Evolutionary conservation across 108 stramenopile genomes (phyloP).

Genomic region (Nitzschia sp.): DNA sequence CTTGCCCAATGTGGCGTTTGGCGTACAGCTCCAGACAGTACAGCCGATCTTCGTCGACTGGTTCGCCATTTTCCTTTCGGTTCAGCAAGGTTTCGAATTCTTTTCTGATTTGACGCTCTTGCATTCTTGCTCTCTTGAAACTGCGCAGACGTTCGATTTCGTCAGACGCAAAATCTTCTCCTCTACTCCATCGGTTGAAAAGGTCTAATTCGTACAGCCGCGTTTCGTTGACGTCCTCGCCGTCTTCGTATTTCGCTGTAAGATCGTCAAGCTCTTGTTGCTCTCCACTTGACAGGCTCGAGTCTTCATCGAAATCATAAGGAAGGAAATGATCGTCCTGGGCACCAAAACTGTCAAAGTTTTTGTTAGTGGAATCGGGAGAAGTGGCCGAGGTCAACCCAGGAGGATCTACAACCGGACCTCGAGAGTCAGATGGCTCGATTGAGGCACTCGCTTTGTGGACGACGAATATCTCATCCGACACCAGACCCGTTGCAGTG

Average conservation of each 20-base stretch:
- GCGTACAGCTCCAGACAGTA: background rate
- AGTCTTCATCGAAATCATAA: background rate
- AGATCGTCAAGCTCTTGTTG: conserved; percentile 17
- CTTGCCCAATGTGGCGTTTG: background rate
- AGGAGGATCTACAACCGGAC: too few relatives aligned
- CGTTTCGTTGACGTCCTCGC: conserved; percentile 12
- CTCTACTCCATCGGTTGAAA: conserved; percentile 17
- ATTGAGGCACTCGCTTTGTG: too few relatives aligned
- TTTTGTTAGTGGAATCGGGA: too few relatives aligned
- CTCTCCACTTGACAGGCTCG: conserved; percentile 14
- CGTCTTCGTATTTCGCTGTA: conserved; percentile 11
- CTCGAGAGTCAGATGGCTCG: too few relatives aligned
- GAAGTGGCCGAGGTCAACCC: too few relatives aligned
- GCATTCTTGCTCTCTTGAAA: background rate
- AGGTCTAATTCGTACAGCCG: conserved; percentile 21
- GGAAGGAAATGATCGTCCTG: too few relatives aligned
- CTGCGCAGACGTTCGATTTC: conserved; percentile 6
- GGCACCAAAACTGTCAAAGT: too few relatives aligned
- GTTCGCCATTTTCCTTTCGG: background rate
- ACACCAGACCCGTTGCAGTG: too few relatives aligned
- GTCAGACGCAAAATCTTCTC: background rate
- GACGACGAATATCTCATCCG: too few relatives aligned
- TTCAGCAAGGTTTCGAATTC: conserved; percentile 4
- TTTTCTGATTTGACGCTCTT: background rate
- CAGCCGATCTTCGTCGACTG: conserved; percentile 19